Evolutionary conservation across 371 early-diverging fungal species (phyloP).

Genomic region (Capillidium rhysosporum): DNA sequence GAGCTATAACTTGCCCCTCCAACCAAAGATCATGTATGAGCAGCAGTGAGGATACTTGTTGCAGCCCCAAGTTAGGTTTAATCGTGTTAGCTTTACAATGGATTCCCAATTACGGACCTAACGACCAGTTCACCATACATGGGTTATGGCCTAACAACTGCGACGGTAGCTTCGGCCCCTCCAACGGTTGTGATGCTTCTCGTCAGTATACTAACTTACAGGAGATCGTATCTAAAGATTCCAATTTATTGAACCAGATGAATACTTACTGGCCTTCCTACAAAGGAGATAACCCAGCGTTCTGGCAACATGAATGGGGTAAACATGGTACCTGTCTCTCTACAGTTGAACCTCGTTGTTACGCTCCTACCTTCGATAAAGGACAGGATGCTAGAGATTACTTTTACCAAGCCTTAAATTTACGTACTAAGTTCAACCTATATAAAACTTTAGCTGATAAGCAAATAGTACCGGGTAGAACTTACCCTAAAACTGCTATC

Average conservation of each 20-base stretch:
- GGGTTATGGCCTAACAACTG: slow-evolving; percentile 69
- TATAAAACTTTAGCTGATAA: slow-evolving; percentile 17
- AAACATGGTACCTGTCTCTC: slow-evolving; percentile 32
- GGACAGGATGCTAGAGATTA: slow-evolving; percentile 23
- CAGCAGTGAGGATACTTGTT: slow-evolving; percentile 26
- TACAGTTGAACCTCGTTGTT: slow-evolving; percentile 21
- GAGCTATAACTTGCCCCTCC: not conserved
- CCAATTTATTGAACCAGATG: not conserved
- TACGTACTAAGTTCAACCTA: slow-evolving; percentile 20
- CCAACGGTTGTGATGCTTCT: slow-evolving; percentile 39
- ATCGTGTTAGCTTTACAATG: slow-evolving; percentile 33
- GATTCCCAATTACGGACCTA: slow-evolving; percentile 25
- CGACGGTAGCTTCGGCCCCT: slow-evolving; percentile 29
- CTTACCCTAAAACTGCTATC: not conserved
- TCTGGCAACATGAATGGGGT: slow-evolving; percentile 25
- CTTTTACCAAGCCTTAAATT: slow-evolving; percentile 18
- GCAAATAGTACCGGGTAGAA: slow-evolving; percentile 19
- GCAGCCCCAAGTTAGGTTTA: slow-evolving; percentile 43
- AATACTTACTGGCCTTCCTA: slow-evolving; percentile 17
- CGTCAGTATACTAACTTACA: slow-evolving; percentile 19
- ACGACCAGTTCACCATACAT: slow-evolving; percentile 37
- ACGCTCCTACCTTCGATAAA: slow-evolving; percentile 14
- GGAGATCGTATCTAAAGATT: not conserved
- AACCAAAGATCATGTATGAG: not conserved
- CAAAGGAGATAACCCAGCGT: slow-evolving; percentile 16